Evolutionary conservation across 225 moss, liverwort and hornwort species (phyloP).

Genomic region (Takakia lepidozioides): DNA sequence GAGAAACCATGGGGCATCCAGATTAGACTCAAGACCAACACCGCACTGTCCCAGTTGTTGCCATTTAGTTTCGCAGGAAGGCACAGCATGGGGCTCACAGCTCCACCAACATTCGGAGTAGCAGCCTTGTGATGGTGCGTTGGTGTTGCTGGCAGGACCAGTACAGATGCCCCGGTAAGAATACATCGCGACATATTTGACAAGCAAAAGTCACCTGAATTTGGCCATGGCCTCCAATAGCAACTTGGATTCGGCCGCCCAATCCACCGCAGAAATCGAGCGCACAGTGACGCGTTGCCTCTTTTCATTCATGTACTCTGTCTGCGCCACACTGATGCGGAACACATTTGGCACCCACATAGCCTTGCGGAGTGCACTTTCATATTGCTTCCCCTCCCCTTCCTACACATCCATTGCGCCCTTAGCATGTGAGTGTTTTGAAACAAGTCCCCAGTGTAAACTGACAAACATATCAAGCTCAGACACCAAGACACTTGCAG

Average conservation of each 20-base stretch:
- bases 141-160: too few relatives aligned
- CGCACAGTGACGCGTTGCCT: slow-evolving; percentile 82
- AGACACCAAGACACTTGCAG: too few relatives aligned
- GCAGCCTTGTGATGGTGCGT: slow-evolving; percentile 1
- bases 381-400: slow-evolving; percentile 36
- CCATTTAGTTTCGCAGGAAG: background rate
- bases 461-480: background rate
- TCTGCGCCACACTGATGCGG: slow-evolving; percentile 57
- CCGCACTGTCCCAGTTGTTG: too few relatives aligned
- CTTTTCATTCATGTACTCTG: slow-evolving; percentile 88
- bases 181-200: too few relatives aligned
- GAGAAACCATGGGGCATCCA: too few relatives aligned
- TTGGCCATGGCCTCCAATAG: slow-evolving; percentile 38
- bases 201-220: slow-evolving; percentile 4
- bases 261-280: slow-evolving; percentile 55
- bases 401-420: slow-evolving; percentile 46
- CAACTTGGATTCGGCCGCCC: slow-evolving; percentile 71
- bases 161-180: too few relatives aligned
- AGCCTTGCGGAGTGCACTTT: slow-evolving; percentile 45
- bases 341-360: slow-evolving; percentile 71
- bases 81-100: background rate
- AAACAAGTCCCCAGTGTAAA: too few relatives aligned
- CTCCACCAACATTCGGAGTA: background rate
- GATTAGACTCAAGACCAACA: too few relatives aligned
- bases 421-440: too few relatives aligned